Evolutionary conservation across 2,329 filamentous ascomycete species (phyloP), one percentile per base, ranked within the genome.

Genomic region (Aspergillus thermomutatus): DNA sequence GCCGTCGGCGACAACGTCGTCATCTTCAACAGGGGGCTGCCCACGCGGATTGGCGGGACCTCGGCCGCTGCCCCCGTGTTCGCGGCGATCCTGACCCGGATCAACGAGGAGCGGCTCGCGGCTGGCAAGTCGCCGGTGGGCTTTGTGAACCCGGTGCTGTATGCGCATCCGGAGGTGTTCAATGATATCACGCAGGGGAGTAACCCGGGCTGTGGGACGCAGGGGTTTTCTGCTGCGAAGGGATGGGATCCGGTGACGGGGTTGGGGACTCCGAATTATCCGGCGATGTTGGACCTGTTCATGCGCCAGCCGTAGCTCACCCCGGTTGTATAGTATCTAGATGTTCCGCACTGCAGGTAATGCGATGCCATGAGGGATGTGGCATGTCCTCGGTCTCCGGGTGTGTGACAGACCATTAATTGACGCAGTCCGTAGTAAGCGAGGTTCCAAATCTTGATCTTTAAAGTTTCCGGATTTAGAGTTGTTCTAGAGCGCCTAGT

Each of bases 41-140:
- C 71, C 11, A 56, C 45, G 0, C 43, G 62, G 1, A 63, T 71
- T 10, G 69, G 69, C 1, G 71, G 71, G 5, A 73, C 71, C 0
- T 70, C 66, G 53, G 82, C 82, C 1, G 80, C 80, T 40, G 78
- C 83, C 3, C 83, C 83, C 0, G 77, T 84, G 0, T 70, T 86
- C 21, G 83, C 82, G 4, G 72, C 80, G 25, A 77, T 86, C 67
- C 70, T 86, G 49, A 79, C 81, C 3, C 70, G 83, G 4, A 75
- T 84, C 54, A 84, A 85, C 57, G 82, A 84, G 55, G 78, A 76
- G 53, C 70, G 82, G n/a, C 66, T 83, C 49, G 71, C 78, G 2
- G 70, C 68, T 2, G 80, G 80, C 3, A 83, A 81, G 74, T 65
- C 69, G 5, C 69, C 77, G 1, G 67, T 85, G 8, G 84, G 83